Evolutionary conservation across 2,329 filamentous ascomycete genomes (phyloP), one percentile per base, ranked within the genome.

Genomic region (Botrytis pseudocinerea): DNA sequence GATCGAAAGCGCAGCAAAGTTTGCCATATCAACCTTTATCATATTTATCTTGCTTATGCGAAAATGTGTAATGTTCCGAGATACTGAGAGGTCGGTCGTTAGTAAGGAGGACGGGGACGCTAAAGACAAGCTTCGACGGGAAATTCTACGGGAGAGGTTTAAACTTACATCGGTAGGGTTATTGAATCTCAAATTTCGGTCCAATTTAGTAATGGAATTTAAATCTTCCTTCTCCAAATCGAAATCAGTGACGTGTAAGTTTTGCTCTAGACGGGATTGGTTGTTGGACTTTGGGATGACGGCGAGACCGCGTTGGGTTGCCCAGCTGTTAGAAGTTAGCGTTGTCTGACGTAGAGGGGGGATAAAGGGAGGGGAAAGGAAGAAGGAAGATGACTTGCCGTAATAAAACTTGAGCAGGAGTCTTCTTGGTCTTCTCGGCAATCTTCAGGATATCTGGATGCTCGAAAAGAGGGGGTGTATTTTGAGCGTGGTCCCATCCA

Each of bases 271-370:
- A 77, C 84, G 75, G 76, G 80, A 77, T 82, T 87, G 83, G 82
- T 86, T 85, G 79, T 88, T 91, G 76, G 88, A 91, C 88, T 95
- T 95, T 78, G 93, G 93, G 78, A 96, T 96, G 78, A 96, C 92
- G 65, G 93, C 92, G 73, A 96, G 85, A 46, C 90, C 90, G 69
- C 92, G 88, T 86, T 97, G 93, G 25, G 94, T 97, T 35, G 93
- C 90, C 94, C 94, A 97, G 78, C 94, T 89, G 25, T 28, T 18
- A 14, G 38, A 40, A 4, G 22, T 54, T n/a, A 68, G 51, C 28
- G 48, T 65, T 40, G 14, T n/a, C 14, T 32, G 40, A 18, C 20
- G 8, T 38, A 18, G 9, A n/a, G 48, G 5, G 9, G 16, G 25
- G 12, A 3, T n/a, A 0, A 18, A 10, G 25, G 38, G 10, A 16